Evolutionary conservation across 371 early-diverging fungal species (phyloP), one percentile per base, ranked within the genome.

Genomic region (Mortierella sp.): DNA sequence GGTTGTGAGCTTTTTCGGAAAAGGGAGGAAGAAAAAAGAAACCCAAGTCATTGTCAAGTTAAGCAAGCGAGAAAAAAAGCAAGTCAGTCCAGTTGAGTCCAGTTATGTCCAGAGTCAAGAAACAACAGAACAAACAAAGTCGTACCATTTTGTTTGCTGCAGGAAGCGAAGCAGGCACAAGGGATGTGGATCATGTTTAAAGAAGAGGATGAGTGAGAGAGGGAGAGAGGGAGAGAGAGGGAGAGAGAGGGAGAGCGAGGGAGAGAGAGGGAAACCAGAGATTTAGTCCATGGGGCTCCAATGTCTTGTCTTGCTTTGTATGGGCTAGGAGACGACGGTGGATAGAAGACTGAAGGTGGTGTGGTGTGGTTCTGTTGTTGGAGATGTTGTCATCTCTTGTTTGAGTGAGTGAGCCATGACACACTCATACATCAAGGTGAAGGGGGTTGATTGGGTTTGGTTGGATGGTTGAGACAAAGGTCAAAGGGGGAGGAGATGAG

Each of bases 1-100:
- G 26, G 79, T 74, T 79, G 70, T 70, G 74, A 79, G 74, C 55
- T 54, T 68, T 63, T 68, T 68, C 68, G 68, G 24, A 68, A 68
- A 68, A 24, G 16, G 34, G 16, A 63, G 68, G 45, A 71, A 58
- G 38, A 70, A 70, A 45, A 28, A n/a, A 57, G 42, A 31, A 38
- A 72, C 50, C 24, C 26, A 45, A 26, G 14, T 26, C 26, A 11
- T 3, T 14, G 16, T 26, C 14, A 24, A 26, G 57, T 11, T 26
- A 58, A 28, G 14, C 28, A 28, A n/a, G 0, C 60, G 26, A 28
- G 13, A 28, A 34, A 14, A 26, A 14, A 4, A n/a, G n/a, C 31
- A 16, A 31, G 31, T 26, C 60, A 60, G 60, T 31, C 19, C 19
- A 31, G 38, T 9, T 8, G 5, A 31, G 28, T 60, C 38, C 63